Evolutionary conservation across 2,329 filamentous ascomycete species (phyloP).

Genomic region (Scedosporium dehoogii): DNA sequence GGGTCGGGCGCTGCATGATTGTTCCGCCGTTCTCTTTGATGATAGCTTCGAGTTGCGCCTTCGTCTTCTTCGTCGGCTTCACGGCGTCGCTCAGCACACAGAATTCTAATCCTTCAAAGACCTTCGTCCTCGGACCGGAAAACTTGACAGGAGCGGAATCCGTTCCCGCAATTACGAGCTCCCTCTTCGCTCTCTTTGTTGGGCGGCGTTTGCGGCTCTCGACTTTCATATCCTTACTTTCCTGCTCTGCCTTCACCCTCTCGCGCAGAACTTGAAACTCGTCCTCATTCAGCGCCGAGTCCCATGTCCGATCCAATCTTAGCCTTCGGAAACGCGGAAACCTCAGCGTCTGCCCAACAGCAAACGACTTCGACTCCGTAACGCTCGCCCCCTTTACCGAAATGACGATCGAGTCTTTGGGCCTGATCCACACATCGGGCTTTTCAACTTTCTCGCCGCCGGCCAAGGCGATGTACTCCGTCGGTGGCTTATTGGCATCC

Average conservation of each 20-base stretch:
- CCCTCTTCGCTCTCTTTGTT: constrained; percentile 55
- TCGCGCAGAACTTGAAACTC: constrained; percentile 66
- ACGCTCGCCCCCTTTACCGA: constrained; percentile 83
- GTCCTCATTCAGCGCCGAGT: constrained; percentile 64
- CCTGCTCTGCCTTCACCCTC: constrained; percentile 58
- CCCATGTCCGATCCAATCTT: constrained; percentile 76
- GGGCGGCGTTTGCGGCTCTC: constrained; percentile 51
- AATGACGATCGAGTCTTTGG: constrained; percentile 76
- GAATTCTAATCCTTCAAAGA: constrained; percentile 72
- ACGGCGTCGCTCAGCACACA: constrained; percentile 72
- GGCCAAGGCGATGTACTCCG: constrained; percentile 68
- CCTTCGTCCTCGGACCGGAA: constrained; percentile 44
- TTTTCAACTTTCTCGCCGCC: constrained; percentile 66
- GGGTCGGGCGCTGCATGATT: constrained; percentile 61
- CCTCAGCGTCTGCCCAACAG: constrained; percentile 65
- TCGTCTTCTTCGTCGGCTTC: constrained; percentile 61
- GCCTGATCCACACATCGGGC: constrained; percentile 89
- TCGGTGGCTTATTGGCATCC: constrained; percentile 68
- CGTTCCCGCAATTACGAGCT: constrained; percentile 64
- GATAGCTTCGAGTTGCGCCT: constrained; percentile 67
- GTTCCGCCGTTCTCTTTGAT: constrained; percentile 77
- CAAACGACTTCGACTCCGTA: constrained; percentile 66
- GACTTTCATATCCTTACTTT: constrained; percentile 64
- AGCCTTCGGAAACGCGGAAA: constrained; percentile 85
- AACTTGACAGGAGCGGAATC: constrained; percentile 35